Evolutionary conservation across 805 yeast genomes (phyloP), one percentile per base, ranked within the genome.

Genomic region (Candida nemodendra): DNA sequence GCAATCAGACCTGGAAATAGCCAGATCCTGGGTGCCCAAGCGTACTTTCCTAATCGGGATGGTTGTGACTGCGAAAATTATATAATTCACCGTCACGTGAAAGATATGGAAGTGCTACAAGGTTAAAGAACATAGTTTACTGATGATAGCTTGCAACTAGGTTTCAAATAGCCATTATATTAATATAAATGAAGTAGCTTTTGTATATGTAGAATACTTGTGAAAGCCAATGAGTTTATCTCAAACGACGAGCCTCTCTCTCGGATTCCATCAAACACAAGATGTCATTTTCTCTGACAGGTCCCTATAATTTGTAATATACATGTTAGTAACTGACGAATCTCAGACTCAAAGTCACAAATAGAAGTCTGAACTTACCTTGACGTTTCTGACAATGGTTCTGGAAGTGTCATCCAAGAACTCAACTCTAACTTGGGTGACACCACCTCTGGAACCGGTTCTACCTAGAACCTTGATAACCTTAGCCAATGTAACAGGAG

Each of bases 391-490:
- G 79, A 87, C 95, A 65, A 87, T 87, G 67, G 93, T 84, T 81
- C 96, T 85, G 74, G 93, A 78, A 66, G 90, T 78, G 72, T 88
- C 96, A 67, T 88, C 96, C 70, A 87, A 78, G 83, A 87, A 88
- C 76, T 87, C 95, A 67, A 87, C 96, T 75, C 96, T 87, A 75
- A 88, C 96, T 76, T 87, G 96, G 76, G 95, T 87, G 74, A 87
- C 96, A 81, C 96, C 96, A 85, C 98, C 98, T 79, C 98, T 91
- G 72, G 99, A 91, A 72, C 99, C 99, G 84, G 99, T 91, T 79
- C 99, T 91, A 74, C 98, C 98, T 76, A 91, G 82, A 73, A 91
- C 98, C 81, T 91, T 93, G 77, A 88, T 88, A 70, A 91, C 99
- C 82, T 91, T 91, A 72, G 98, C 99, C 76, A 91, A 87, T 79